Base-by-base conservation (phyloP, 495 filamentous ascomycete genomes). In the Clavariopsis aquatica region DNA sequence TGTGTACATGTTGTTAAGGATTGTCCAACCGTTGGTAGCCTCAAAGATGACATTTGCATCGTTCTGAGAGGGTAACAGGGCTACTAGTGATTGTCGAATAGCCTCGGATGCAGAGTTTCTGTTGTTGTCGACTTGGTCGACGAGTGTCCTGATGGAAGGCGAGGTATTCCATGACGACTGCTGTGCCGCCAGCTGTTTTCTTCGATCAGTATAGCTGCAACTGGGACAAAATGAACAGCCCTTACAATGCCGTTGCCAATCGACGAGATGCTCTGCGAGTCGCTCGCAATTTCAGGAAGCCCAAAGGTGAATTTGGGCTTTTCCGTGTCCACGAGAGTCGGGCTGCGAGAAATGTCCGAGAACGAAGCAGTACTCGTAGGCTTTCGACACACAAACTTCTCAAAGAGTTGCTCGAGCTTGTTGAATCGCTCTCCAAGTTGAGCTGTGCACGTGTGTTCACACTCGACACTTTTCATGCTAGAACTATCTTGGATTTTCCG, bases 381-480 rank as follows among this genome's bases (percentile, higher is more conserved):
- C 26, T 68, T 68, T 34, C 65, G 65, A 36, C 65, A 68, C 15
- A 64, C 65, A 36, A 59, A 68, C 29, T 61, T 68, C 27, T 68
- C 65, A 26, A 68, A 68, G 13, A 68, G 49, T 13, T 58, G 60
- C 49, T 68, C 65, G 43, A 68, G 24, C 20, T 68, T 68, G 26
- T 38, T 45, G 15, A 63, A 27, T 17, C 55, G 43, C 20, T 68
- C 65, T 23, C 54, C 54, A 13, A 64, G 17, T 28, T 68, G 59
- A 5, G 53, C 15, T 5, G 65, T 23, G 36, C 65, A 68, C 1
- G 27, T 9, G 20, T 47, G 23, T 24, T 60, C 41, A 12, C 54
- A 57, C 20, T 60, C 55, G 27, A 49, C 15, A 20, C 23, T 55
- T 41, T 20, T 46, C 20, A 61, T 10, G 19, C 52, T 20, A 27